Percentiles rank a stretch among this genome's conserved stretches.
Evolutionary conservation across 129 eudicot genomes (phyloP).

Genomic region (Erigeron canadensis): DNA sequence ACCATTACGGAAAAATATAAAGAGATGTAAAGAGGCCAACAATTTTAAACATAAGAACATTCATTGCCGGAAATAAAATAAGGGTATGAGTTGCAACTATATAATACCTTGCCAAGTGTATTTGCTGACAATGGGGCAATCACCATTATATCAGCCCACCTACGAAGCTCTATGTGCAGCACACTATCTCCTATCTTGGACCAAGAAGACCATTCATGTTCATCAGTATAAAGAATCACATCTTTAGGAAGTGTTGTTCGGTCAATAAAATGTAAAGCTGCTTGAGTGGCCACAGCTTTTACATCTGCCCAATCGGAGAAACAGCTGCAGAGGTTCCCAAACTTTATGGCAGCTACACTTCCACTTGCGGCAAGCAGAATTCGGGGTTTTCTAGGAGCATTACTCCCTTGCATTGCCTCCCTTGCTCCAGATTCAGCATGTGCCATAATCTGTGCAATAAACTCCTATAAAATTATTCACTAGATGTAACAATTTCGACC

Average conservation of each 20-base stretch:
- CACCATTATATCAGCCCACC: constrained; percentile 95
- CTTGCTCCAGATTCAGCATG: constrained; percentile 25
- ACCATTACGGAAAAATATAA: not conserved
- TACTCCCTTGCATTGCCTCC: constrained; percentile 32
- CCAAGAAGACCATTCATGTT: constrained; percentile 92
- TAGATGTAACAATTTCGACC: not conserved
- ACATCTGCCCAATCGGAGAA: constrained; percentile 94
- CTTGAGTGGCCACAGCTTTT: constrained; percentile 72
- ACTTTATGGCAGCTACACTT: constrained; percentile 92
- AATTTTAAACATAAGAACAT: not conserved
- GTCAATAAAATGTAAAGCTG: constrained; percentile 80
- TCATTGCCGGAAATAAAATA: not conserved
- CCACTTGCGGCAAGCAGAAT: constrained; percentile 90
- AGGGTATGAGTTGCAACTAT: not conserved
- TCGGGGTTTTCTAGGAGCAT: constrained; percentile 57
- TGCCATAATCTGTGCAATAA: constrained; percentile 39
- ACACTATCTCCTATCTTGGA: constrained; percentile 73
- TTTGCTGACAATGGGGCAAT: constrained; percentile 94
- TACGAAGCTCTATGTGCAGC: constrained; percentile 84
- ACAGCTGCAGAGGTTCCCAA: constrained; percentile 80
- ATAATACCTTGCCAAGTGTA: constrained; percentile 80
- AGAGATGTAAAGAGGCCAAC: not conserved
- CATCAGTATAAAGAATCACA: constrained; percentile 73
- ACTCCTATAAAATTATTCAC: not conserved
- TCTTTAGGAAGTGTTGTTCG: constrained; percentile 57